These are phyloP conservation scores for Datura wrightii DNA, from an alignment of 257 asterid species.

Conservation along the genomic window DNA sequence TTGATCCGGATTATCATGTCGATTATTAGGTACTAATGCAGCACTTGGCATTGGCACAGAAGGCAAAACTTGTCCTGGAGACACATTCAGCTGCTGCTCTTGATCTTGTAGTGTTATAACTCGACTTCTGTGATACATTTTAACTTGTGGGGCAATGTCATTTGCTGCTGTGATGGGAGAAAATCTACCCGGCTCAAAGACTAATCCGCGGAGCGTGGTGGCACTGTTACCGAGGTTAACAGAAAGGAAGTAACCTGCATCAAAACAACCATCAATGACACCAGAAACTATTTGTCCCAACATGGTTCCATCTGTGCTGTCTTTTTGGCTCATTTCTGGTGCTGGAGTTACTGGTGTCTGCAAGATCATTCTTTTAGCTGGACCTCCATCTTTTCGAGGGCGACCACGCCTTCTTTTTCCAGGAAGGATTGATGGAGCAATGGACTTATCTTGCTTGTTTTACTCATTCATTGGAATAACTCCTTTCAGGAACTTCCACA, in stretches of 20 bases:
- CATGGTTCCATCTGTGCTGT: conserved; percentile 27
- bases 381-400: conserved; percentile 32
- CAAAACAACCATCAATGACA: conserved; percentile 35
- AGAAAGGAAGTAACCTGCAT: conserved; percentile 39
- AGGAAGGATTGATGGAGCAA: conserved; percentile 30
- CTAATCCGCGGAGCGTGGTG: conserved; percentile 29
- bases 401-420: conserved; percentile 34
- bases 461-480: conserved; percentile 26
- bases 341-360: conserved; percentile 28
- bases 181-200: conserved; percentile 35
- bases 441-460: background rate
- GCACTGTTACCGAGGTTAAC: conserved; percentile 32
- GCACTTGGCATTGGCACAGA: conserved; percentile 26
- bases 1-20: conserved; percentile 28
- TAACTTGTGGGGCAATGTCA: conserved; percentile 39
- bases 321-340: conserved; percentile 22
- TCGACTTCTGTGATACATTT: conserved; percentile 28
- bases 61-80: conserved; percentile 39
- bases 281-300: conserved; percentile 36
- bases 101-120: conserved; percentile 23
- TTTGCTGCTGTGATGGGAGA: conserved; percentile 37
- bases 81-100: background rate
- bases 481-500: background rate
- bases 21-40: conserved; percentile 32
- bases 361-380: background rate